Percentiles rank a stretch among this genome's conserved stretches.
Evolutionary conservation across 805 yeast species (phyloP).

Genomic region (Metschnikowia drakensbergensis): DNA sequence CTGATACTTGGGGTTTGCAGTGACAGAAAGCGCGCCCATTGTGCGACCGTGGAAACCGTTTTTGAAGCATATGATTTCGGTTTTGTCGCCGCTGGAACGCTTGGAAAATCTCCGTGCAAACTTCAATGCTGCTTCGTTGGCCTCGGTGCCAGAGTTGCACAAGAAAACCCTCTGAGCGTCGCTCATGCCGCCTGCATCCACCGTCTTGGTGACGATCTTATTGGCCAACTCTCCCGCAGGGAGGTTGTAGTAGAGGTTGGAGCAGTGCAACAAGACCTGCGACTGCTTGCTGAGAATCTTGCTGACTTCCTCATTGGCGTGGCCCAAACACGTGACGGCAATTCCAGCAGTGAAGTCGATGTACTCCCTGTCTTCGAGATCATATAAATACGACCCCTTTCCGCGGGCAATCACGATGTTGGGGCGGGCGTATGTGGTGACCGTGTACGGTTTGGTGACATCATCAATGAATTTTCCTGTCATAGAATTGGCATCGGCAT

Average conservation of each 20-base stretch:
- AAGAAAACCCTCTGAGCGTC: constrained; percentile 71
- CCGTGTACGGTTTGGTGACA: constrained; percentile 51
- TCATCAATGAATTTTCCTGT: constrained; percentile 43
- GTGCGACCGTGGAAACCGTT: constrained; percentile 95
- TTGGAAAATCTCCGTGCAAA: constrained; percentile 79
- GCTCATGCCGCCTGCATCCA: constrained; percentile 70
- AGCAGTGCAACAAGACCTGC: constrained; percentile 68
- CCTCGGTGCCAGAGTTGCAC: constrained; percentile 59
- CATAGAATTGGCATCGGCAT: constrained; percentile 29
- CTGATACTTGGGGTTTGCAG: constrained; percentile 91
- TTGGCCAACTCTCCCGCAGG: constrained; percentile 79
- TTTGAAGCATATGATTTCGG: constrained; percentile 80
- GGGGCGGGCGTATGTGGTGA: constrained; percentile 80
- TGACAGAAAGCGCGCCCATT: constrained; percentile 87
- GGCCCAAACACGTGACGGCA: constrained; percentile 95
- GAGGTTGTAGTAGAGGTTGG: constrained; percentile 80
- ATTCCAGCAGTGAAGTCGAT: constrained; percentile 94
- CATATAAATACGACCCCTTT: constrained; percentile 75
- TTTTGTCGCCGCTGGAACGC: constrained; percentile 48
- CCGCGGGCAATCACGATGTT: constrained; percentile 75
- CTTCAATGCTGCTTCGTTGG: constrained; percentile 57
- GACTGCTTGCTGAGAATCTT: constrained; percentile 72
- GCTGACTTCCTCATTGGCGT: constrained; percentile 71
- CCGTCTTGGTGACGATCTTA: constrained; percentile 66
- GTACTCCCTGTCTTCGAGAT: constrained; percentile 70